Base-by-base conservation (phyloP, 345 rosid genomes). In the Moricandia moricandioides region DNA sequence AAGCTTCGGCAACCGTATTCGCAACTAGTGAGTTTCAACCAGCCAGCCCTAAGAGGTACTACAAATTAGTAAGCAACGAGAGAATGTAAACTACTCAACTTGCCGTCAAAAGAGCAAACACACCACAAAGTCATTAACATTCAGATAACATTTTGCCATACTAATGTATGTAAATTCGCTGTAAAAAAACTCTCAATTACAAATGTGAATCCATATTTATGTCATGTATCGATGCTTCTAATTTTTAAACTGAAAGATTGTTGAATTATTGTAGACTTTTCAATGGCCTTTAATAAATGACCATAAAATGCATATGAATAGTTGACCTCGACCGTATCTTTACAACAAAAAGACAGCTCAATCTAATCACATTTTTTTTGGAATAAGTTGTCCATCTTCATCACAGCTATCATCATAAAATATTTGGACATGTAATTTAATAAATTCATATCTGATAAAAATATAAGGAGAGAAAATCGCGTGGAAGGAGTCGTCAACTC, bases 271-370 rank as follows among this genome's bases (percentile, higher is more conserved):
- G 16, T 26, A 69, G 26, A 49, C 49, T 52, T 61, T 54, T 54
- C n/a, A 39, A 57, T 69, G 59, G 70, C 29, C 64, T 52, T 61
- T 17, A 17, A 34, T 11, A 9, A 67, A 33, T 24, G n/a, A 49
- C 21, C 21, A 4, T 59, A 43, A 59, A n/a, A 34, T 47, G 12
- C 33, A 51, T 54, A 69, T 62, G 70, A 62, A 54, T 40, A 54
- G 71, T 56, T 76, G 62, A 77, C 80, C 31, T 70, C 57, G 58
- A 69, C 59, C 52, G 63, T 30, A 54, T 63, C 43, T 13, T 54
- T 63, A 70, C 71, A 70, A 64, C 75, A 31, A 77, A 37, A 54
- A 29, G 65, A 70, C 80, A 76, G 71, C 75, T 63, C 65, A 56
- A 70, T 76, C 56, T 55, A 59, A 24, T 70, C 56, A 75, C 26